phyloP scores from a whole-genome alignment of 2,329 filamentous ascomycete genomes.

The Cadophora gregata region DNA sequence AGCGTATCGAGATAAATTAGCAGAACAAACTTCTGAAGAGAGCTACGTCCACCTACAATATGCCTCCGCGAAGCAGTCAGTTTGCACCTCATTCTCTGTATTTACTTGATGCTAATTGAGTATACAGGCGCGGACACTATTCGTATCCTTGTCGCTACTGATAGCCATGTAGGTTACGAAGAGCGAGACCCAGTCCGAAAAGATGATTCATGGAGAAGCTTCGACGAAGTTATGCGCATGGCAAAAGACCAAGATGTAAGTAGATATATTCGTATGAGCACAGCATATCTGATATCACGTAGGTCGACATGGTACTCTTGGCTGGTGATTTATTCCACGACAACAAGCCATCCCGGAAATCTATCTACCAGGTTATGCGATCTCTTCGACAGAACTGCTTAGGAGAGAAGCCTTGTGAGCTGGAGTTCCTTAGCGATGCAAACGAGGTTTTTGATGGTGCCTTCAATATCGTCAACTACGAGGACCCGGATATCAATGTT shows the following conservation, averaged over 20 bases:
- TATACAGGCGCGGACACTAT: slow-evolving; percentile 74
- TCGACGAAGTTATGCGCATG: slow-evolving; percentile 92
- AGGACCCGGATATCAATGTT: slow-evolving; percentile 96
- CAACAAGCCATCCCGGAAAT: slow-evolving; percentile 94
- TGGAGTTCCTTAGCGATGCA: slow-evolving; percentile 93
- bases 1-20: neutral
- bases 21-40: neutral
- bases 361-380: slow-evolving; percentile 97
- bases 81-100: neutral
- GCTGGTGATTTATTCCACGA: slow-evolving; percentile 97
- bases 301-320: slow-evolving; percentile 95
- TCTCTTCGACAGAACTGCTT: slow-evolving; percentile 92
- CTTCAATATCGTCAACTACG: slow-evolving; percentile 96
- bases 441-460: slow-evolving; percentile 88
- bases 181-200: slow-evolving; percentile 94
- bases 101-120: slow-evolving; percentile 22
- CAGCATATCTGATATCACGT: slow-evolving; percentile 19
- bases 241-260: slow-evolving; percentile 80
- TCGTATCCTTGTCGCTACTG: slow-evolving; percentile 90
- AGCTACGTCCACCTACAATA: slow-evolving; percentile 26
- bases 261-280: neutral
- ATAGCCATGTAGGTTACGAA: slow-evolving; percentile 97
- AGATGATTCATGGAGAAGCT: slow-evolving; percentile 95
- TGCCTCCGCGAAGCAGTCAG: slow-evolving; percentile 38
- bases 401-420: slow-evolving; percentile 92